A percentile compares a stretch with the other conserved stretches of the same genome.
These are phyloP conservation scores for Phytopythium oedochilum DNA, from an alignment of 352 stramenopile genomes.

Conservation along the genomic window DNA sequence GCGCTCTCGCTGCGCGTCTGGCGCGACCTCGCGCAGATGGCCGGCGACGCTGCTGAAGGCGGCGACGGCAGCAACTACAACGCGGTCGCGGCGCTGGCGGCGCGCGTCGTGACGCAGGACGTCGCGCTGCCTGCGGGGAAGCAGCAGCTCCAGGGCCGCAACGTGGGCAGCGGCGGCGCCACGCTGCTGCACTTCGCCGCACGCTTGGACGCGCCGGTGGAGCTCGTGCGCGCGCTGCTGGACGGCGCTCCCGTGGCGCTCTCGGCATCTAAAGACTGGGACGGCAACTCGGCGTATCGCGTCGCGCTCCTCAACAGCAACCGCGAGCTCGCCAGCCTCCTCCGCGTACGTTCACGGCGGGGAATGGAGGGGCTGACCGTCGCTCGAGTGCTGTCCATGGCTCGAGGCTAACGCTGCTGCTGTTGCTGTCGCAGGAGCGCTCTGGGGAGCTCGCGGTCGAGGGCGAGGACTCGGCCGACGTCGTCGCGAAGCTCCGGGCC, in stretches of 20 bases:
- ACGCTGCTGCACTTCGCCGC: slow-evolving; percentile 68
- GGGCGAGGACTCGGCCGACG: neutral
- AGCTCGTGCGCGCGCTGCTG: slow-evolving; percentile 43
- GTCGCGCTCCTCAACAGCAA: slow-evolving; percentile 47
- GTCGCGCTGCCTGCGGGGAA: slow-evolving; percentile 63
- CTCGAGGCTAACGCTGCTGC: neutral
- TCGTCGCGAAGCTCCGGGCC: slow-evolving; percentile 15
- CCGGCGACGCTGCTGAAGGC: too few species aligned
- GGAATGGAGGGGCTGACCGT: too few species aligned
- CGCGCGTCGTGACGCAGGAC: slow-evolving; percentile 43
- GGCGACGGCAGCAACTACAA: too few species aligned
- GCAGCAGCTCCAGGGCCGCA: slow-evolving; percentile 55
- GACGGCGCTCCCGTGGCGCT: slow-evolving; percentile 25
- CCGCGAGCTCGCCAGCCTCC: slow-evolving; percentile 24
- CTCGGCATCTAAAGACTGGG: slow-evolving; percentile 39
- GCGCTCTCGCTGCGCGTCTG: slow-evolving; percentile 36
- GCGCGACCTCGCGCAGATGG: slow-evolving; percentile 15
- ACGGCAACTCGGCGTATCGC: slow-evolving; percentile 42
- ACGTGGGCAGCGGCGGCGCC: slow-evolving; percentile 66
- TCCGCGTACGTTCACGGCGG: slow-evolving; percentile 34
- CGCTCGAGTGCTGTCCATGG: neutral
- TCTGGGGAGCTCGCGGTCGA: slow-evolving; percentile 13
- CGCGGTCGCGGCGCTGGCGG: slow-evolving; percentile 8
- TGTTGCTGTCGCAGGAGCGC: neutral
- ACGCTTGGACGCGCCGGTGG: slow-evolving; percentile 40